A percentile compares a stretch with the other conserved stretches of the same genome.
Evolutionary conservation across 805 yeast species (phyloP).

Genomic region (Candida mattraensis): DNA sequence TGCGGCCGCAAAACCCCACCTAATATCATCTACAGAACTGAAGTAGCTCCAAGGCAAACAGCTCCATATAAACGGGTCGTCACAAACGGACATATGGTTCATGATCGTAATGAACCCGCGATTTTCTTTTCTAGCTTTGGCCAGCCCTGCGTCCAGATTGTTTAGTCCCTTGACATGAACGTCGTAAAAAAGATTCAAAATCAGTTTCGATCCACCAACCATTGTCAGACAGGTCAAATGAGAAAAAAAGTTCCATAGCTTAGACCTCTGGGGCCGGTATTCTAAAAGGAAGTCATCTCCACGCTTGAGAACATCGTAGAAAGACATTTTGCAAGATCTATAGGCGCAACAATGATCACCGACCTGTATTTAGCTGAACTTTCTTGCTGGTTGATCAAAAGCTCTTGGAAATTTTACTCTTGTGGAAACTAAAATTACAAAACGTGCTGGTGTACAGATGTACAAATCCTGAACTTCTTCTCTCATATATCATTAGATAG

Average conservation of each 20-base stretch:
- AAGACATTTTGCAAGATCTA: constrained; percentile 49
- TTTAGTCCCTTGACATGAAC: constrained; percentile 64
- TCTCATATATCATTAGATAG: constrained; percentile 1
- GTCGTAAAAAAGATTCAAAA: constrained; percentile 61
- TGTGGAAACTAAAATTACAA: no score
- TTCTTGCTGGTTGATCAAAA: no score
- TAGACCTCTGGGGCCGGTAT: constrained; percentile 49
- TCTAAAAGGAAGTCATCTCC: constrained; percentile 70
- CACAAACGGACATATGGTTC: constrained; percentile 92
- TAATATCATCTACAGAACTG: constrained; percentile 58
- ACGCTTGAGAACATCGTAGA: constrained; percentile 62
- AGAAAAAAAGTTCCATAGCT: constrained; percentile 67
- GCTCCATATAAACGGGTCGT: constrained; percentile 91
- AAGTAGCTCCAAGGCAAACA: constrained; percentile 73
- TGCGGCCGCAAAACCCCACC: constrained; percentile 96
- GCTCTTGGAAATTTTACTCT: no score
- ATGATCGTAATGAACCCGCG: constrained; percentile 80
- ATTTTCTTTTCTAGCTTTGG: constrained; percentile 62
- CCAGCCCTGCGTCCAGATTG: constrained; percentile 61
- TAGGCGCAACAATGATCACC: not conserved
- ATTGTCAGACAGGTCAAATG: constrained; percentile 67
- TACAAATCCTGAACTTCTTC: no score
- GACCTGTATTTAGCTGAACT: no score
- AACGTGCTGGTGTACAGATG: no score
- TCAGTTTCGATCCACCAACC: constrained; percentile 61